These are phyloP conservation scores for Plantago coronopus DNA, from an alignment of 305 asterid genomes.

Conservation along the genomic window DNA sequence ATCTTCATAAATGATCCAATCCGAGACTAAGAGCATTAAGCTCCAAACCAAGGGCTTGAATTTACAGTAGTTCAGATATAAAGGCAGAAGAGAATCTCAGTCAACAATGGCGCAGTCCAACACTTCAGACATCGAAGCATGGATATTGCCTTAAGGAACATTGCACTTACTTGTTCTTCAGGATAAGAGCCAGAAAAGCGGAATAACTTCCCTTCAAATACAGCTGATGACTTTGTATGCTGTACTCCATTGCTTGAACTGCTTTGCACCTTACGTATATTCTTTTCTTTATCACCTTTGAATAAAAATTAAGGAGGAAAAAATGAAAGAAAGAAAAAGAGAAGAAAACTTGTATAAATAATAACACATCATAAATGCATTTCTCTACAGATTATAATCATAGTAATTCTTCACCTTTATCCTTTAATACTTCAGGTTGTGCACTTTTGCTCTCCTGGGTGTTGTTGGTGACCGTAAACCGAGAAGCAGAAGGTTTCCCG, in stretches of 20 bases:
- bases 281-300: constrained; percentile 40
- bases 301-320: neutral
- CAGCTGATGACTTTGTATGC: constrained; percentile 38
- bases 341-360: constrained; percentile 5
- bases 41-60: neutral
- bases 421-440: constrained; percentile 32
- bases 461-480: constrained; percentile 27
- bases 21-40: neutral
- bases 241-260: constrained; percentile 37
- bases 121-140: constrained; percentile 3
- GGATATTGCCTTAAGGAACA: constrained; percentile 10
- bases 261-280: constrained; percentile 36
- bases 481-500: constrained; percentile 45
- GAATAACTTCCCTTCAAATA: constrained; percentile 67
- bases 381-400: constrained; percentile 19
- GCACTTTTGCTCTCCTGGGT: constrained; percentile 29
- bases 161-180: constrained; percentile 60
- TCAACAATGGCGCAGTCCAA: neutral
- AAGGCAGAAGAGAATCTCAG: neutral
- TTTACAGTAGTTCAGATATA: neutral
- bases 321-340: neutral
- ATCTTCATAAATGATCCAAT: neutral
- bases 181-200: constrained; percentile 77
- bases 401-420: constrained; percentile 33
- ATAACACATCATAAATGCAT: constrained; percentile 17